Evolutionary conservation across 2,329 filamentous ascomycete genomes (phyloP).

Genomic region (Botrytis fragariae): DNA sequence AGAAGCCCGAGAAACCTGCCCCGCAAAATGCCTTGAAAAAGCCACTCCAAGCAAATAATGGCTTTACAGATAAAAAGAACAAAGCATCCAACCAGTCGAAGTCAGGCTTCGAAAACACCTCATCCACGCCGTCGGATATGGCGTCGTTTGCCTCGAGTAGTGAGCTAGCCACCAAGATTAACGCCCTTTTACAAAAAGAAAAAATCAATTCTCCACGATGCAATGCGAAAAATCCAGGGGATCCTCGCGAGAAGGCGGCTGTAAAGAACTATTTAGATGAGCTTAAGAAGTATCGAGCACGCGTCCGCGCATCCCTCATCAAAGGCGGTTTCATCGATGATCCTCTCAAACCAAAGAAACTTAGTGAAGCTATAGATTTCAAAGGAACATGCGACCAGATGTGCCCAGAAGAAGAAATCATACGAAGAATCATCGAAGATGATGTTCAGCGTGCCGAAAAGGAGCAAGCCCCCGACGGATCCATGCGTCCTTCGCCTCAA

Average conservation of each 20-base stretch:
- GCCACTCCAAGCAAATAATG: not conserved
- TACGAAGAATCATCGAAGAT: conserved; percentile 59
- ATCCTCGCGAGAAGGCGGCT: conserved; percentile 42
- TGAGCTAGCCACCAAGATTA: conserved; percentile 48
- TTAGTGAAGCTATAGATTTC: conserved; percentile 64
- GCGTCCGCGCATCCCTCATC: conserved; percentile 56
- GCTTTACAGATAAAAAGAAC: conserved; percentile 1
- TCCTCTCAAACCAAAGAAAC: conserved; percentile 58
- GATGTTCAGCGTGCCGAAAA: conserved; percentile 59
- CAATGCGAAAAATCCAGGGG: conserved; percentile 23
- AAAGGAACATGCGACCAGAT: conserved; percentile 68
- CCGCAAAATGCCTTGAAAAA: conserved; percentile 7
- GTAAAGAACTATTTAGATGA: conserved; percentile 56
- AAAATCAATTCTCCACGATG: conserved; percentile 34
- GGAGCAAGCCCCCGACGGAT: conserved; percentile 41
- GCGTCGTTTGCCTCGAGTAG: conserved; percentile 23
- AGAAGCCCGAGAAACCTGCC: not conserved
- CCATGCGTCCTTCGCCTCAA: conserved; percentile 47
- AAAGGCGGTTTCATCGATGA: conserved; percentile 62
- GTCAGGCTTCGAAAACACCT: not conserved
- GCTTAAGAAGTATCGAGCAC: conserved; percentile 56
- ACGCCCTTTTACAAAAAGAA: conserved; percentile 53
- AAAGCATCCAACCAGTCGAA: conserved; percentile 12
- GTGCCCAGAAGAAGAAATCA: conserved; percentile 66
- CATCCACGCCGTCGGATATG: not conserved